A percentile compares a stretch with the other conserved stretches of the same genome.
Conservation (phyloP, 169 alveolate species). For the Eimeria mitis region DNA sequence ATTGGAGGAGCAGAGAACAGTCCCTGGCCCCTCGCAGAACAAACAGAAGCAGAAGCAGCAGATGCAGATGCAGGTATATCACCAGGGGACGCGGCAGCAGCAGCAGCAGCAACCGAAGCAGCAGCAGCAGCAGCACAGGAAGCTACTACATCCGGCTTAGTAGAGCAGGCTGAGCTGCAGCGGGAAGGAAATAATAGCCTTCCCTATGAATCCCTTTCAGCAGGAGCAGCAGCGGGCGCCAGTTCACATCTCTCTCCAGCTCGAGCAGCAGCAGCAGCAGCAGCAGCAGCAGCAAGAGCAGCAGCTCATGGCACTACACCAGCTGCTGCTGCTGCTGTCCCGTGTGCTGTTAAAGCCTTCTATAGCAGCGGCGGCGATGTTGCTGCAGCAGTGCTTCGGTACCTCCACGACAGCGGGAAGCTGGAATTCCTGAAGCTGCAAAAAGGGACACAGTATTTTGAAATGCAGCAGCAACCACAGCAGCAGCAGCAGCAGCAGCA, state of each 20-base stretch:
- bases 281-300: background rate
- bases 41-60: constrained; percentile 15
- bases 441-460: constrained; percentile 22
- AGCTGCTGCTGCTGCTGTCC: constrained; percentile 13
- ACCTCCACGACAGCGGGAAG: constrained; percentile 40
- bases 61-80: background rate
- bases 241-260: background rate
- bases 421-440: constrained; percentile 43
- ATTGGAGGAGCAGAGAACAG: constrained; percentile 46
- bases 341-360: constrained; percentile 39
- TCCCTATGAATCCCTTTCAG: constrained; percentile 7
- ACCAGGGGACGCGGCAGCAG: constrained; percentile 36
- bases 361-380: constrained; percentile 38
- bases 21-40: constrained; percentile 47
- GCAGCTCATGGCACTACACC: background rate
- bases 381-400: constrained; percentile 37
- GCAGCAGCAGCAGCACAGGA: constrained; percentile 21
- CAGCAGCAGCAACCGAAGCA: constrained; percentile 16
- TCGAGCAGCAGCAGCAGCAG: background rate
- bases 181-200: background rate
- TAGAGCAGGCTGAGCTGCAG: background rate
- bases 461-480: constrained; percentile 28
- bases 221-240: constrained; percentile 1
- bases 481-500: constrained; percentile 8
- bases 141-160: background rate